Evolutionary conservation across 225 moss, liverwort and hornwort species (phyloP).

Genomic region (Climacium dendroides): DNA sequence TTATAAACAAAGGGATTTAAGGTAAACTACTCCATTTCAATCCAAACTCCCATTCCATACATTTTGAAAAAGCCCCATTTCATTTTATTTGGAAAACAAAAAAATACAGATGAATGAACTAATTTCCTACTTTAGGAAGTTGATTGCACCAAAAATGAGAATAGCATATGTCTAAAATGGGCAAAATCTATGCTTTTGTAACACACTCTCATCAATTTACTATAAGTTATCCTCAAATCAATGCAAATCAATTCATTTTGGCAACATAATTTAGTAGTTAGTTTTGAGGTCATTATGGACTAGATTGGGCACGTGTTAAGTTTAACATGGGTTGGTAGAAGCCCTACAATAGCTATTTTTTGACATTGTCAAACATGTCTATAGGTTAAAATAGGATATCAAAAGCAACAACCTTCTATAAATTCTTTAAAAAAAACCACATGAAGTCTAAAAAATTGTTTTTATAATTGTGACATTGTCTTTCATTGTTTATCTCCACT

Average conservation of each 20-base stretch:
- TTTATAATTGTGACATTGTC: fast-evolving
- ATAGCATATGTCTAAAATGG: not conserved
- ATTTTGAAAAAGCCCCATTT: not conserved
- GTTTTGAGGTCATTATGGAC: not conserved
- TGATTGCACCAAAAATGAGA: not conserved
- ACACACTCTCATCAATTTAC: not conserved
- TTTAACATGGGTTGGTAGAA: fast-evolving
- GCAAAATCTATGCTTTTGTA: not conserved
- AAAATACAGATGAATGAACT: not conserved
- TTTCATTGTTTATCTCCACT: not conserved
- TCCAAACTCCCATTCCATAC: too few species aligned
- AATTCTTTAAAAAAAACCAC: not conserved
- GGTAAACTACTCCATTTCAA: not conserved
- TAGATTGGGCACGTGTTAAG: not conserved
- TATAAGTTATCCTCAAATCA: not conserved
- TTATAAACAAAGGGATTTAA: not conserved
- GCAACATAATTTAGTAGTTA: too few species aligned
- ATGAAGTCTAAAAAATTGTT: not conserved
- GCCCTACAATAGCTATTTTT: not conserved
- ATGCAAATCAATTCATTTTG: too few species aligned
- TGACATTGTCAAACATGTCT: too few species aligned
- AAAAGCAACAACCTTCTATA: fast-evolving
- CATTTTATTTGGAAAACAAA: fast-evolving
- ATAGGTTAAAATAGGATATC: fast-evolving
- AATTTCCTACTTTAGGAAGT: not conserved